Percentiles rank a stretch among this genome's conserved stretches.
Conservation (phyloP, 2,329 filamentous ascomycete genomes). For the Beauveria sp. region DNA sequence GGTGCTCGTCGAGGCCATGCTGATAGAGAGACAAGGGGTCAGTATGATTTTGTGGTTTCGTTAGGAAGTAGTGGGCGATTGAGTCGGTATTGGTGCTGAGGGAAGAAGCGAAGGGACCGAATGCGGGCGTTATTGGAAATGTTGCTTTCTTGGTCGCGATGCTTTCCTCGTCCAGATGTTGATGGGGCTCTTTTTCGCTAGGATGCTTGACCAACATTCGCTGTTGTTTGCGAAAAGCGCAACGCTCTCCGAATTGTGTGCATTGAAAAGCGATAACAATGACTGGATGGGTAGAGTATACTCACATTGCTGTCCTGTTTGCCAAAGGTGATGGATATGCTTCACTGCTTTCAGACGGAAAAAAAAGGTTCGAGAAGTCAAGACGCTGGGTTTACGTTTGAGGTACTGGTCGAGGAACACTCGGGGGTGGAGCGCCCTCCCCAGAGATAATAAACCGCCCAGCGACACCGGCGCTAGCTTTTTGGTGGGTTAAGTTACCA, state of each 20-base stretch:
- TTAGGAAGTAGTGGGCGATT: neutral
- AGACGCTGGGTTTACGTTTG: constrained; percentile 4
- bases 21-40: neutral
- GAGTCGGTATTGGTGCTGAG: neutral
- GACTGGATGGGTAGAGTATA: neutral
- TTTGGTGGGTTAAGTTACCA: neutral
- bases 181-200: neutral
- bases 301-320: neutral
- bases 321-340: neutral
- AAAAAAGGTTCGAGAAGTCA: neutral
- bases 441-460: constrained; percentile 10
- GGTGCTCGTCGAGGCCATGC: constrained; percentile 39
- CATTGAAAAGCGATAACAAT: neutral
- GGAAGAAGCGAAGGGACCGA: neutral
- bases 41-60: neutral
- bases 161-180: neutral
- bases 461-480: constrained; percentile 12
- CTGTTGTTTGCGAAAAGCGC: neutral
- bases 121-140: neutral
- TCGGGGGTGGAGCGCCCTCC: neutral
- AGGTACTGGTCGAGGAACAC: neutral
- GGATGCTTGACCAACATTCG: neutral
- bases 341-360: neutral
- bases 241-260: neutral
- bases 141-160: neutral